Evolutionary conservation across 164 flowering plant species (phyloP), one percentile per base, ranked within the genome.

Genomic region (Vitis cinerea): DNA sequence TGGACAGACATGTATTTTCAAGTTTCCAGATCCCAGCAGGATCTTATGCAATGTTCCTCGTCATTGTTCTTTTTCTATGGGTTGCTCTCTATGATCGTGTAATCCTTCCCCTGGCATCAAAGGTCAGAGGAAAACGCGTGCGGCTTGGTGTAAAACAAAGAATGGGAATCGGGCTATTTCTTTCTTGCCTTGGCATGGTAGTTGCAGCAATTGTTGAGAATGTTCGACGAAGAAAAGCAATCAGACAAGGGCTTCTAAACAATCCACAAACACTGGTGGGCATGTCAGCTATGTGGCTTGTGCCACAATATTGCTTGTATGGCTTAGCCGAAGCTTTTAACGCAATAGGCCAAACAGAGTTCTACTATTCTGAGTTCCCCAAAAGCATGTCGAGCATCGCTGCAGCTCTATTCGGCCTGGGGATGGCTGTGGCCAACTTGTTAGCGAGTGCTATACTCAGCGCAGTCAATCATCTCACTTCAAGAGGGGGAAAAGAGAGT

Each of bases 201-300:
- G 75, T 79, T 50, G 72, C 89, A 19, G 92, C 78, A 8, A 54
- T 75, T 0, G 84, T 86, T 10, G 90, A 88, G 73, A 72, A 65
- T 29, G 23, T 70, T 30, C 79, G 98, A 17, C 74, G 90, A n/a
- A 82, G 68, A 59, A 81, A 52, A 16, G 92, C 97, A 6, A 82
- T 84, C 13, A 65, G 31, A 1, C 68, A 83, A 69, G 82, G 85
- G 5, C 59, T 72, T 9, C 2, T 37, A 0, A 66, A 84, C 66
- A 70, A 84, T 59, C 56, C 80, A 0, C 17, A 64, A 1, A 86
- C 71, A 3, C 71, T 81, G 13, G 62, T 83, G 23, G 30, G 61
- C 49, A 90, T 94, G 91, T 87, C 98, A 1, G 98, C 98, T 0
- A 59, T 90, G 83, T 91, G 94, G 97, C 85, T 94, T 2, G 80